Base-by-base conservation (phyloP, 2,329 filamentous ascomycete species). In the Aspergillus tanneri region DNA sequence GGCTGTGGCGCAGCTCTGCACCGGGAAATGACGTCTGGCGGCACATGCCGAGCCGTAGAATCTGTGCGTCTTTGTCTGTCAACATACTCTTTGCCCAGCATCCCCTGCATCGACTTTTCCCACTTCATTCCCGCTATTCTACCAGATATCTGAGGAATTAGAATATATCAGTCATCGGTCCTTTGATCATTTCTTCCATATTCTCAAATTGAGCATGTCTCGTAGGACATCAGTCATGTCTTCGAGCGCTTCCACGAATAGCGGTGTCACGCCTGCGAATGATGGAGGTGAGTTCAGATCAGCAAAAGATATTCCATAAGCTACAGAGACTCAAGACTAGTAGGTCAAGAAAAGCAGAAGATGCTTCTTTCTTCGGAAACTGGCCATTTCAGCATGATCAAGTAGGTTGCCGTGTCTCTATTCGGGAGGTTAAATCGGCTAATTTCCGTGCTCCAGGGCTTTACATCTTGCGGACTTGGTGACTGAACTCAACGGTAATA, bases 331-430 rank as follows among this genome's bases (percentile, higher is more conserved):
- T 59, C 34, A 57, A 32, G 38, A 21, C 42, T 27, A 14, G n/a
- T 50, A 74, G 73, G 64, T 46, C 73, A 76, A 54, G 69, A 73
- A 57, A 76, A 76, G 62, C 75, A 78, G 59, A 75, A 72, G 50
- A 72, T 71, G 62, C 69, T 77, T 34, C 69, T 78, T 28, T 70
- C 72, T 6, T 62, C 71, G 24, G 74, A 77, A 27, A 65, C 70
- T 5, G 75, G 75, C 16, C 75, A 78, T 58, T 78, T 78, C 57
- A 77, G 73, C 57, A 65, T 78, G 69, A 65, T 78, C 53, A 76
- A 67, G 74, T 76, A 41, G 53, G 69, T 62, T 36, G 49, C 34
- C 25, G 19, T 21, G 21, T 45, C 23, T 43, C 34, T 30, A 34
- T 28, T 45, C 49, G 22, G 35, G 16, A 4, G 21, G 27, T 19